phyloP scores from a whole-genome alignment of 73 alveolate species.

The Tetrahymena elliotti region DNA sequence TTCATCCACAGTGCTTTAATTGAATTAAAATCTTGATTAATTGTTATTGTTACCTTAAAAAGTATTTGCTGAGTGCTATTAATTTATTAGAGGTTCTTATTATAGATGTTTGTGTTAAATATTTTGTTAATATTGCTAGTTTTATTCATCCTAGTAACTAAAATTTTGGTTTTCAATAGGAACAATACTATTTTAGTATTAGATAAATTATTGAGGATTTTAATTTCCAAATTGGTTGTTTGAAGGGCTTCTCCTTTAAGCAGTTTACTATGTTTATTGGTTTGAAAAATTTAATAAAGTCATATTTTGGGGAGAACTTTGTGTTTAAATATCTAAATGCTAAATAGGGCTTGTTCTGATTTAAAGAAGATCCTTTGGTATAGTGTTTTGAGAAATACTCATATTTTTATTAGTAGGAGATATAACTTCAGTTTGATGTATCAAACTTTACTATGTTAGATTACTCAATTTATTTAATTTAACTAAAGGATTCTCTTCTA shows the following conservation, averaged over 20 bases:
- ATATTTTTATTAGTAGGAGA: not conserved
- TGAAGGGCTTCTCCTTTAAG: not conserved
- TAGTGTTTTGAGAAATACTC: not conserved
- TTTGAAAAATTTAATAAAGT: not conserved
- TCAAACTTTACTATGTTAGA: not conserved
- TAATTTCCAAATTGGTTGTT: not conserved
- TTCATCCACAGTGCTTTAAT: not conserved
- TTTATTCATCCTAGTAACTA: not conserved
- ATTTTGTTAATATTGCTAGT: not conserved
- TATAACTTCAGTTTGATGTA: not conserved
- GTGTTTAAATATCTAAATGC: not conserved
- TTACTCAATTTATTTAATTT: not conserved
- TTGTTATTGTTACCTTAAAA: not conserved
- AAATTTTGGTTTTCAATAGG: not conserved
- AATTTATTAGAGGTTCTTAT: not conserved
- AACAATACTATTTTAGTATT: not conserved
- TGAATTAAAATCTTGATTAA: not conserved
- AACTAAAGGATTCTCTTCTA: conserved; percentile 32
- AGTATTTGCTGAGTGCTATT: not conserved
- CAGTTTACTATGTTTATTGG: not conserved
- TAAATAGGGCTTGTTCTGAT: not conserved
- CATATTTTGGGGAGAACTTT: not conserved
- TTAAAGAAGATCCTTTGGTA: not conserved
- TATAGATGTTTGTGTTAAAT: not conserved
- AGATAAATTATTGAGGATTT: not conserved